Base-by-base conservation (phyloP, 2,329 filamentous ascomycete genomes). In the Colletotrichum lupini region DNA sequence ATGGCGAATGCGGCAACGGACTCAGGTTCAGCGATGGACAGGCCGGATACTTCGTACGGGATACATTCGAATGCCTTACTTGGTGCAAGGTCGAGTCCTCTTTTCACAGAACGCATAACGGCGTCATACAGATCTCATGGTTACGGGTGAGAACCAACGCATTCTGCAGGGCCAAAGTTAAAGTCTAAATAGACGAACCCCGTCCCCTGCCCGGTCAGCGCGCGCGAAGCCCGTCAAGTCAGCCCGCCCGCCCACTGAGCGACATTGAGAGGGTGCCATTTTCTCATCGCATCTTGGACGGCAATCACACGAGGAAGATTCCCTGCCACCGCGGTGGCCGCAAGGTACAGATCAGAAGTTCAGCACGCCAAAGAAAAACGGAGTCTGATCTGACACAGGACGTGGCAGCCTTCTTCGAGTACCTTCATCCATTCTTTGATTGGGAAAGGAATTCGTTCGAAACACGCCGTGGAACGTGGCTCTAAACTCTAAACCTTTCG, bases 391-490 rank as follows among this genome's bases (percentile, higher is more conserved):
- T 59, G 61, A 66, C 64, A 52, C 49, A 26, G 46, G 16, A 53
- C 57, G 32, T 68, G 32, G 19, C 53, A 59, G 57, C 49, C 37
- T 35, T 42, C 64, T 8, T 19, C 55, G 55, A 58, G 30, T 37
- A 59, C 22, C 57, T 42, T 14, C 55, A 28, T 57, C 28, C 49
- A 26, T 37, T n/a, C 55, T 22, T 46, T 68, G 37, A 69, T 67
- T 69, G 69, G 62, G 53, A 55, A 59, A 64, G 69, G 42, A 69
- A 42, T 42, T 68, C 65, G 65, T 59, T 72, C 69, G 69, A 72
- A 72, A 72, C 69, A 59, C 68, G 65, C 67, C 53, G 66, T 69
- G 69, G 69, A 72, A 72, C 66, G 66, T 72, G 66, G 66, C 57
- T 49, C 42, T 52, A 69, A 72, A 72, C 69, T 69, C 58, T 72